These are phyloP conservation scores for Rhodotorula graminis DNA, from an alignment of 768 basidiomycete genomes.

Conservation along the genomic window DNA sequence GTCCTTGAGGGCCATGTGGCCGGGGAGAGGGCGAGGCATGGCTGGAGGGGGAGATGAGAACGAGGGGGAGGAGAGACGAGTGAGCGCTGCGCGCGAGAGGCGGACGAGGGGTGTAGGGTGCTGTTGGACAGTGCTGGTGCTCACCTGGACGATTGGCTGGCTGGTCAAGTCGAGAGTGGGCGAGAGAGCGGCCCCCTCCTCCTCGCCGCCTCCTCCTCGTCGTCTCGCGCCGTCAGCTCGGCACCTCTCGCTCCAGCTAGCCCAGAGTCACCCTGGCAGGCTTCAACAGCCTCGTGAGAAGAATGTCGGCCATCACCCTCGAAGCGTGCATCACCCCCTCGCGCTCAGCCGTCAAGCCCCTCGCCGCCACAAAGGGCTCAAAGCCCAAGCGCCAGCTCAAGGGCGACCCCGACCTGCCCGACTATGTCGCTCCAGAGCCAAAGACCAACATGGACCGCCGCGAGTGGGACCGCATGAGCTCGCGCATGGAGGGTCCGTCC, in stretches of 20 bases:
- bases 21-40: slow-evolving; percentile 34
- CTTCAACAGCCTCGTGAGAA: slow-evolving; percentile 9
- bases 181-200: neutral
- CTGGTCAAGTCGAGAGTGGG: too few species aligned
- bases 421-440: slow-evolving; percentile 20
- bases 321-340: slow-evolving; percentile 17
- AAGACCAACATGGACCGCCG: slow-evolving; percentile 26
- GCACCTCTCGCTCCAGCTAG: neutral
- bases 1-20: slow-evolving; percentile 39
- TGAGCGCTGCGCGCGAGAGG: neutral
- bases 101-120: too few species aligned
- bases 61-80: neutral
- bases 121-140: too few species aligned
- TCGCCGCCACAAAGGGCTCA: neutral
- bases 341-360: neutral
- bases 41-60: neutral
- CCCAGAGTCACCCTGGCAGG: neutral
- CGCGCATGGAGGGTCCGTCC: slow-evolving; percentile 26
- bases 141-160: neutral
- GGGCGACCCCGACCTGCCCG: slow-evolving; percentile 10
- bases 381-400: neutral
- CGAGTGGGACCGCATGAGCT: slow-evolving; percentile 26
- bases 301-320: slow-evolving; percentile 15
- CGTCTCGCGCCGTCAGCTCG: neutral
- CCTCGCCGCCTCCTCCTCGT: too few species aligned